These are phyloP conservation scores for Aspergillus costaricaensis DNA, from an alignment of 2,329 filamentous ascomycete genomes.

Conservation along the genomic window DNA sequence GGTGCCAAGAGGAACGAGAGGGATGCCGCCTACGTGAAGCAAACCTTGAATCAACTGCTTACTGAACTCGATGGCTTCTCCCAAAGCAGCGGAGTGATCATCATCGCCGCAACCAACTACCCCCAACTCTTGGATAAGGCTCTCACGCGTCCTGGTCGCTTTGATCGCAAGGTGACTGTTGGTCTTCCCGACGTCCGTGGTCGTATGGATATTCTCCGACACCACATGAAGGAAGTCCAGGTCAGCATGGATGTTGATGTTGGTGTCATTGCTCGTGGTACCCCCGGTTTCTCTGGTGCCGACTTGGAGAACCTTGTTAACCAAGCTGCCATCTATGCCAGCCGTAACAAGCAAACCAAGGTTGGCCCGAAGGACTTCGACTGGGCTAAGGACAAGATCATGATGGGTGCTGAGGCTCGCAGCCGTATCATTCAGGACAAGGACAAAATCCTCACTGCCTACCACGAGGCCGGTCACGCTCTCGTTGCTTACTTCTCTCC, in stretches of 20 bases:
- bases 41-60: conserved; percentile 94
- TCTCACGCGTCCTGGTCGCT: conserved; percentile 87
- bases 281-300: conserved; percentile 88
- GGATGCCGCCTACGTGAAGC: conserved; percentile 93
- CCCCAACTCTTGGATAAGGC: conserved; percentile 93
- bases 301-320: conserved; percentile 97
- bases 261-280: conserved; percentile 79
- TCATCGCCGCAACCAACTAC: conserved; percentile 95
- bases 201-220: conserved; percentile 86
- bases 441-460: conserved; percentile 94
- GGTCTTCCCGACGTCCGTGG: conserved; percentile 90
- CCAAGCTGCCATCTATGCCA: conserved; percentile 92
- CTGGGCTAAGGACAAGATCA: conserved; percentile 97
- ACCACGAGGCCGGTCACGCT: conserved; percentile 94
- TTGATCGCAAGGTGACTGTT: conserved; percentile 89
- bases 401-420: conserved; percentile 92
- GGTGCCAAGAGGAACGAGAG: conserved; percentile 90
- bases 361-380: conserved; percentile 83
- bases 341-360: conserved; percentile 74
- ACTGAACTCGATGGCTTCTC: conserved; percentile 98
- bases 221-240: conserved; percentile 92
- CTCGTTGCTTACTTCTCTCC: conserved; percentile 83
- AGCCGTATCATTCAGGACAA: conserved; percentile 88
- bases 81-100: conserved; percentile 90
- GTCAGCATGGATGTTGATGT: conserved; percentile 78